phyloP scores from a whole-genome alignment of 1,284 basidiomycete genomes.

The Vanrija humicola region DNA sequence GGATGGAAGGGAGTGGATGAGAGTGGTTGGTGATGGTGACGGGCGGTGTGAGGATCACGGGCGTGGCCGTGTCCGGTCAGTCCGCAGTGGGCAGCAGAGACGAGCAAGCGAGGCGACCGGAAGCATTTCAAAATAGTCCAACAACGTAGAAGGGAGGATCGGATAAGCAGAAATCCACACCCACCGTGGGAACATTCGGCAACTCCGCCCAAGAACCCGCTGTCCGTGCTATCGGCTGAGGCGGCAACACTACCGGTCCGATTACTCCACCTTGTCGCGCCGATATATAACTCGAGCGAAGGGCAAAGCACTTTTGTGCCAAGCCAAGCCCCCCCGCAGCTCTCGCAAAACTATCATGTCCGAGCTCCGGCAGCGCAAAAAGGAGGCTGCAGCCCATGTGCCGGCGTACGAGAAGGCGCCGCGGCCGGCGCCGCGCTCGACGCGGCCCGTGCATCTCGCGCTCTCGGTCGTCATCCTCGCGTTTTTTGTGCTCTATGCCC shows the following conservation, averaged over 20 bases:
- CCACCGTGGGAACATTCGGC: conserved; percentile 2
- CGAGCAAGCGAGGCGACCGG: background rate
- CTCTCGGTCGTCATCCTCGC: conserved; percentile 36
- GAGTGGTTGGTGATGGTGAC: background rate
- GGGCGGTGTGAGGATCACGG: background rate
- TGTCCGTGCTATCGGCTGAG: no score
- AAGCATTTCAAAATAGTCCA: background rate
- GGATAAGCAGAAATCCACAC: background rate
- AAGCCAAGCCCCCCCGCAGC: background rate
- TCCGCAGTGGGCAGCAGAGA: no score
- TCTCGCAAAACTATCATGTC: no score
- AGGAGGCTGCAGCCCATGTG: no score
- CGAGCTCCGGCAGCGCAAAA: no score
- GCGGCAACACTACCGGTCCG: no score
- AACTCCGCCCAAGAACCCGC: background rate
- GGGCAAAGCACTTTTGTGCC: background rate
- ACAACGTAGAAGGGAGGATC: no score
- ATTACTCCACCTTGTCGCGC: background rate
- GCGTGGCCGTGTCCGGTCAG: no score
- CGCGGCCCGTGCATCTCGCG: conserved; percentile 31
- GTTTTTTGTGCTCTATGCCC: conserved; percentile 34
- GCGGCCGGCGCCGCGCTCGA: conserved; percentile 17
- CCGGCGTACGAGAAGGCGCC: background rate
- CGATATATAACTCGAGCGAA: background rate
- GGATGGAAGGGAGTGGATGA: background rate